Base-by-base conservation (phyloP, 2,329 filamentous ascomycete species). In the Colletotrichum tropicale region DNA sequence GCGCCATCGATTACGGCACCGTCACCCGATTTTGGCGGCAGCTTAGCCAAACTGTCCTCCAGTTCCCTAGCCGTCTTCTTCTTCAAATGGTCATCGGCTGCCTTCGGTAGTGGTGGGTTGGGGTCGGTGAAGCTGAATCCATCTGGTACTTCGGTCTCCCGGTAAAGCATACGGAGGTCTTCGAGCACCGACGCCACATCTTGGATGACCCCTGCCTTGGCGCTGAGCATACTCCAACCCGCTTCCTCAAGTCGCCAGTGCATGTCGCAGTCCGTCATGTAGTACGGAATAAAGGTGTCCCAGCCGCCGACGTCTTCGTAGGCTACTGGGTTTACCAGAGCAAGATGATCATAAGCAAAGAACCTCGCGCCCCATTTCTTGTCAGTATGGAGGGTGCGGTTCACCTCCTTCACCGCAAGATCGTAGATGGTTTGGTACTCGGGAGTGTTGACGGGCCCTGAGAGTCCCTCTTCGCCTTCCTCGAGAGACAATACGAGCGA, bases 211-310 rank as follows among this genome's bases (percentile, higher is more conserved):
- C 86, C 88, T 4, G 83, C 85, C 13, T 80, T 81, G 3, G 77
- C 80, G 38, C 88, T 85, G 3, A 79, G 77, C 68, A 85, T 86
- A 8, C 81, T 84, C 83, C 86, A 88, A 6, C 85, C 84, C 10
- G 80, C 82, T 86, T 90, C 89, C 10, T 78, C 76, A 8, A 90
- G 77, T 7, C 89, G 85, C 16, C 82, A 82, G 78, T 91, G 88
- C 84, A 89, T 87, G 78, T 91, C 90, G 81, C 89, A 92, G 78
- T 92, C 90, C 38, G 87, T 89, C 77, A 88, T 85, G 80, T 92
- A 91, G 79, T 88, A 92, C 0, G 90, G 89, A 56, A 93, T 91
- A 71, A 89, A 82, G 0, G 88, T 88, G 78, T 92, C 91, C 88
- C 90, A 92, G 2, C 86, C 89, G 21, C 90, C 86, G 6, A 91